phyloP scores from a whole-genome alignment of 1,284 basidiomycete genomes.

The Ganoderma boninense region DNA sequence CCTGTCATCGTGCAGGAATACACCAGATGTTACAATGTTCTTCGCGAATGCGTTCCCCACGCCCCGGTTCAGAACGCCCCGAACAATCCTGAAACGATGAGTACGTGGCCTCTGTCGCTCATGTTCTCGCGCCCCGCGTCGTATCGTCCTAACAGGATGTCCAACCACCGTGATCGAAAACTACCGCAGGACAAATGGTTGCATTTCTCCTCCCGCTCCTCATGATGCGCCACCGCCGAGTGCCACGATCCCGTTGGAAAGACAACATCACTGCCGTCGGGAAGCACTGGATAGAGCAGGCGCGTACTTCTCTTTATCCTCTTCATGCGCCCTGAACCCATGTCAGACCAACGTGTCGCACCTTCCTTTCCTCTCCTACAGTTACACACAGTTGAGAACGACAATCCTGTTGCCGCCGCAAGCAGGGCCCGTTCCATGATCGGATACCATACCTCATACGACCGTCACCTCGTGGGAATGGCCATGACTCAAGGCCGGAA shows the following conservation, averaged over 20 bases:
- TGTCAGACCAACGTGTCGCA: constrained; percentile 3
- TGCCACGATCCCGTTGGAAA: constrained; percentile 76
- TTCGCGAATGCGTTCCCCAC: constrained; percentile 57
- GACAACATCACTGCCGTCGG: constrained; percentile 66
- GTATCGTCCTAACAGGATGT: constrained; percentile 16
- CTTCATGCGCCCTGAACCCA: constrained; percentile 12
- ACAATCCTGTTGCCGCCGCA: constrained; percentile 63
- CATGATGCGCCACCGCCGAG: constrained; percentile 84
- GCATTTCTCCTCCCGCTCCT: constrained; percentile 79
- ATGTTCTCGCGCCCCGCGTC: not conserved
- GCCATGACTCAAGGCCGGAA: constrained; percentile 82
- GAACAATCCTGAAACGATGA: constrained; percentile 64
- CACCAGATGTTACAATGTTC: constrained; percentile 58
- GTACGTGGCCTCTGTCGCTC: constrained; percentile 50
- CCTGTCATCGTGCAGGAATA: constrained; percentile 62
- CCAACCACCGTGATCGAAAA: constrained; percentile 12
- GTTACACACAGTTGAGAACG: constrained; percentile 44
- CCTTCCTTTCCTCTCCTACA: constrained; percentile 4
- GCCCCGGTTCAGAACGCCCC: constrained; percentile 61
- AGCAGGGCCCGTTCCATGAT: constrained; percentile 75
- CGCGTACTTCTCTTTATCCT: constrained; percentile 43
- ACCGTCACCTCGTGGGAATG: constrained; percentile 77
- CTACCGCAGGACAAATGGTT: constrained; percentile 67
- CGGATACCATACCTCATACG: constrained; percentile 76
- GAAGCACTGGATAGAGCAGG: constrained; percentile 85